A percentile compares a stretch with the other conserved stretches of the same genome.
Evolutionary conservation across 257 asterid species (phyloP).

Genomic region (Coffea canephora): DNA sequence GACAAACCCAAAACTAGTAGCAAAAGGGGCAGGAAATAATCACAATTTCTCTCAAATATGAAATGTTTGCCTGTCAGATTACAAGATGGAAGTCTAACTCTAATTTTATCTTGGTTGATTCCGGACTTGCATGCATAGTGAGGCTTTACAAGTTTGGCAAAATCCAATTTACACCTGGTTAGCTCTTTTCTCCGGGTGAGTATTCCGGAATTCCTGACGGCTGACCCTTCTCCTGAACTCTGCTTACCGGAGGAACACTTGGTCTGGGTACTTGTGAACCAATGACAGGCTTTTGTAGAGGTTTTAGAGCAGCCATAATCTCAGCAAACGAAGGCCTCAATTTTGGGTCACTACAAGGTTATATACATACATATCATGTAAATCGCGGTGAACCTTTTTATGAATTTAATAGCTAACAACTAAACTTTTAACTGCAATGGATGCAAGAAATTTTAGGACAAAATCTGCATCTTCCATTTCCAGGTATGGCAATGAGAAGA

Average conservation of each 20-base stretch:
- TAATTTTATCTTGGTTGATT: conserved; percentile 8
- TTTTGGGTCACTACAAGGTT: conserved; percentile 62
- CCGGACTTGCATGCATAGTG: conserved; percentile 13
- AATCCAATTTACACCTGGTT: conserved; percentile 17
- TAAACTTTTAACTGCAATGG: background rate
- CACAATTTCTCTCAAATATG: conserved; percentile 27
- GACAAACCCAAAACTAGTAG: conserved; percentile 33
- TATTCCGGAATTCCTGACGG: conserved; percentile 31
- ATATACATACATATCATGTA: background rate
- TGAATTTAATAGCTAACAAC: background rate
- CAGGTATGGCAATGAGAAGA: background rate
- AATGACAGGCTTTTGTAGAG: conserved; percentile 69
- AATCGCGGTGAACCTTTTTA: background rate
- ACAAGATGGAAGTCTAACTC: conserved; percentile 14
- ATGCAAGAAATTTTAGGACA: background rate
- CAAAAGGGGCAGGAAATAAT: conserved; percentile 11
- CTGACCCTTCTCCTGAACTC: conserved; percentile 46
- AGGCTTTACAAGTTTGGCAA: conserved; percentile 12
- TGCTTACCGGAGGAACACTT: conserved; percentile 26
- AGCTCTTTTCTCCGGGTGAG: conserved; percentile 26
- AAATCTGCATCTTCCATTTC: background rate
- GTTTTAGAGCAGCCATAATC: conserved; percentile 88
- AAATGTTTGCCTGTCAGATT: conserved; percentile 16
- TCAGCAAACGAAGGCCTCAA: conserved; percentile 82
- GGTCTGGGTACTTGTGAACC: conserved; percentile 52